phyloP scores from a whole-genome alignment of 2,329 filamentous ascomycete genomes.

The Macrophomina tecta region DNA sequence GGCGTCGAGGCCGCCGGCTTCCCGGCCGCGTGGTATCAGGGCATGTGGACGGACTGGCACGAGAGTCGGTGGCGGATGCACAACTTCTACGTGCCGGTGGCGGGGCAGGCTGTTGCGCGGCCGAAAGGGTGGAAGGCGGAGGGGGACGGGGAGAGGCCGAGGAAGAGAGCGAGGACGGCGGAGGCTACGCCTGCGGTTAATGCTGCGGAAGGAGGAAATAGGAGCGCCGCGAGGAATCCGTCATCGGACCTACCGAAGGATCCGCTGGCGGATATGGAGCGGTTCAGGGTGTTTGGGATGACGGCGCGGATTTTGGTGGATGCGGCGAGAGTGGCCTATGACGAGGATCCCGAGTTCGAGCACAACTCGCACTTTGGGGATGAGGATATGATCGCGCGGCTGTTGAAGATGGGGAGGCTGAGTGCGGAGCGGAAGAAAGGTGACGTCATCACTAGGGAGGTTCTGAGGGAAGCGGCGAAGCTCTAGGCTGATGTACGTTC shows the following conservation, averaged over 20 bases:
- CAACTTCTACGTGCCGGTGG: constrained; percentile 87
- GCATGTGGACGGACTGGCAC: constrained; percentile 81
- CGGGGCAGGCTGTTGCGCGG: constrained; percentile 70
- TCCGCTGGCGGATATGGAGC: constrained; percentile 31
- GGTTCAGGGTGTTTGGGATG: constrained; percentile 94
- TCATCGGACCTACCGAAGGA: neutral
- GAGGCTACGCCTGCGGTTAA: constrained; percentile 3
- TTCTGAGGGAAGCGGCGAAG: constrained; percentile 58
- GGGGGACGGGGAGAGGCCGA: neutral
- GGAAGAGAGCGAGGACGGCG: neutral
- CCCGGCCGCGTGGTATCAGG: constrained; percentile 79
- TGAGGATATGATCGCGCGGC: constrained; percentile 66
- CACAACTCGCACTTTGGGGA: constrained; percentile 69
- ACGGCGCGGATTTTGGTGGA: constrained; percentile 90
- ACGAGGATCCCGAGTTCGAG: constrained; percentile 82
- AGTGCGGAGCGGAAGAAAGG: constrained; percentile 57
- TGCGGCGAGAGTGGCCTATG: constrained; percentile 83
- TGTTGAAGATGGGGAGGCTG: constrained; percentile 64
- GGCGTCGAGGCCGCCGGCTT: constrained; percentile 39
- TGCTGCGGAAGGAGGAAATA: no score
- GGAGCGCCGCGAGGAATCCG: constrained; percentile 31
- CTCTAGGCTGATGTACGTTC: constrained; percentile 35
- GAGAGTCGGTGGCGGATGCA: constrained; percentile 82
- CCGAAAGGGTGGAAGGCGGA: constrained; percentile 45
- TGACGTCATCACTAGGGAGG: constrained; percentile 59